Percentiles rank a stretch among this genome's conserved stretches.
Evolutionary conservation across 2,329 filamentous ascomycete species (phyloP).

Genomic region (Coniochaeta sp.): DNA sequence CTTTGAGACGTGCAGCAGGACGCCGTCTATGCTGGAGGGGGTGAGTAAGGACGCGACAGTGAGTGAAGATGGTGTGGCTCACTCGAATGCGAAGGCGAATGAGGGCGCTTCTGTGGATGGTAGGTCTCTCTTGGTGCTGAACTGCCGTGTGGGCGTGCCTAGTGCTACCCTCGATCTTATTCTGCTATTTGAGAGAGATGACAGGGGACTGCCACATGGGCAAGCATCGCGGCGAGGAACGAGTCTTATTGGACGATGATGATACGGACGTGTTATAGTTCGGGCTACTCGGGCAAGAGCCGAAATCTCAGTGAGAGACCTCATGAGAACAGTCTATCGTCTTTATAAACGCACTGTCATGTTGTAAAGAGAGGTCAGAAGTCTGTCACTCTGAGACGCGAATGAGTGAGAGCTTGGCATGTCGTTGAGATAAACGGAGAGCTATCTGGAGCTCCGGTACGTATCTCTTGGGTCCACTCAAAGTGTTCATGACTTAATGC

Average conservation of each 20-base stretch:
- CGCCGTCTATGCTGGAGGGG: constrained; percentile 67
- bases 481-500: background rate
- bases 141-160: background rate
- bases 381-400: background rate
- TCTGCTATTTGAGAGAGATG: background rate
- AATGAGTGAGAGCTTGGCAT: background rate
- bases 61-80: background rate
- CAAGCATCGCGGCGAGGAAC: background rate
- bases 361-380: background rate
- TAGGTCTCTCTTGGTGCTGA: background rate
- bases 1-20: constrained; percentile 76
- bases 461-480: background rate
- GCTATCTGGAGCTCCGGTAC: background rate
- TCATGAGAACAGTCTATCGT: background rate
- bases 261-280: background rate
- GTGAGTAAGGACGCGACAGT: background rate
- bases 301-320: background rate
- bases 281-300: background rate
- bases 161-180: background rate
- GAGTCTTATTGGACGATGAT: background rate
- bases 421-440: background rate
- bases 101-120: background rate
- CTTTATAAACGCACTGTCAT: background rate
- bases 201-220: background rate
- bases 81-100: constrained; percentile 3